These are phyloP conservation scores for Bruguiera sexangula DNA, from an alignment of 345 rosid genomes.

Conservation along the genomic window DNA sequence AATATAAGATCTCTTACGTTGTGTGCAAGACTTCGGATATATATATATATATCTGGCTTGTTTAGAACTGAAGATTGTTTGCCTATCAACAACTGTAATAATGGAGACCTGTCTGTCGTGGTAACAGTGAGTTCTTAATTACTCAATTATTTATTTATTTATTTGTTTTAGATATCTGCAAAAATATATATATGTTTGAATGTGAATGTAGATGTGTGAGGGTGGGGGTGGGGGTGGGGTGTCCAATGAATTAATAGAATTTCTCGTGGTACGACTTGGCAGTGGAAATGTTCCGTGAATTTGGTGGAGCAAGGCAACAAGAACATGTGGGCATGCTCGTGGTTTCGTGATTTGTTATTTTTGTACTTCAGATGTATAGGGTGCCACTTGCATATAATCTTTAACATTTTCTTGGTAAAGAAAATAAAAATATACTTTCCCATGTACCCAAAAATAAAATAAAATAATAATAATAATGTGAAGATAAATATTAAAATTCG, in stretches of 20 bases:
- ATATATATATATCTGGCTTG: conserved; percentile 10
- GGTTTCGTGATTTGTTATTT: conserved; percentile 16
- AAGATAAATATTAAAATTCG: too few species aligned
- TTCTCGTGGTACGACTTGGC: not conserved
- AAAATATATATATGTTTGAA: not conserved
- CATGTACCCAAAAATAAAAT: too few species aligned
- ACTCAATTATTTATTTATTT: conserved; percentile 3
- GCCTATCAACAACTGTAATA: conserved; percentile 10
- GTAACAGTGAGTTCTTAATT: not conserved
- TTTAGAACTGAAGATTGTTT: conserved; percentile 18
- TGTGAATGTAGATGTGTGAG: not conserved
- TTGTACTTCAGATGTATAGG: not conserved
- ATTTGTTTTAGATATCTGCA: not conserved
- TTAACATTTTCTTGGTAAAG: too few species aligned
- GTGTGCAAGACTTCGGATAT: conserved; percentile 2
- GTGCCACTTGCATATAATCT: too few species aligned
- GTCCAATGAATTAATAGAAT: not conserved
- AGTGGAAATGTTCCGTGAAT: conserved; percentile 23
- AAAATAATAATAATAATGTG: too few species aligned
- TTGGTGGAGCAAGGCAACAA: conserved; percentile 41
- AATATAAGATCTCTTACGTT: conserved; percentile 16
- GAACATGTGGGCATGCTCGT: conserved; percentile 53
- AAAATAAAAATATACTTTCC: too few species aligned
- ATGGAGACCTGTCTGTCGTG: not conserved
- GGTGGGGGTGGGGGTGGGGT: too few species aligned